A percentile compares a stretch with the other conserved stretches of the same genome.
These are phyloP conservation scores for Ceratobasidium sp. DNA, from an alignment of 1,284 basidiomycete species.

Conservation along the genomic window DNA sequence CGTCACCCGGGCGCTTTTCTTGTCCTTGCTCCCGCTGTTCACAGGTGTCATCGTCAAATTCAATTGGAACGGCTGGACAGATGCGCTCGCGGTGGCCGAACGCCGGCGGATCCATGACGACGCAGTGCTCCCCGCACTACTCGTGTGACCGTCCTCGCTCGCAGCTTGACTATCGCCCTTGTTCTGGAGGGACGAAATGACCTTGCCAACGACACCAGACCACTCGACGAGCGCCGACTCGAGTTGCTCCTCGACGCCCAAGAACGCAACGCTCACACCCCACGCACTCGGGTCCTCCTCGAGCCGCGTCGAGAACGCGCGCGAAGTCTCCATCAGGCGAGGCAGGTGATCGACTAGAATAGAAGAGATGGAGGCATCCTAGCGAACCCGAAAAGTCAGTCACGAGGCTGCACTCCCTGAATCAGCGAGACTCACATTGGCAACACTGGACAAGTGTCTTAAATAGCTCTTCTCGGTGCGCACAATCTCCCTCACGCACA, in stretches of 20 bases:
- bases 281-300: constrained; percentile 69
- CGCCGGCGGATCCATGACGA: constrained; percentile 36
- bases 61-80: not conserved
- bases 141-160: constrained; percentile 42
- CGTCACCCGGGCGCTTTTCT: not conserved
- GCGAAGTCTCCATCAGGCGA: constrained; percentile 62
- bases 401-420: constrained; percentile 48
- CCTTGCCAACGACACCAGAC: constrained; percentile 68
- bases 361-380: constrained; percentile 45
- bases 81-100: constrained; percentile 24
- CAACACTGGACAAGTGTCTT: constrained; percentile 60
- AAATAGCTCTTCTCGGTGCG: constrained; percentile 73
- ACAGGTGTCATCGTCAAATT: constrained; percentile 23
- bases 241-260: constrained; percentile 63
- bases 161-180: constrained; percentile 26
- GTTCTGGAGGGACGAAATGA: constrained; percentile 56
- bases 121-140: constrained; percentile 42
- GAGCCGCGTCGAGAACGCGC: constrained; percentile 61
- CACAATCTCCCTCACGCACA: constrained; percentile 70
- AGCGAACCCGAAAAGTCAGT: not conserved
- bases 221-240: constrained; percentile 69
- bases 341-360: constrained; percentile 65
- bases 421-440: constrained; percentile 55
- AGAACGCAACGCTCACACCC: constrained; percentile 68
- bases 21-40: constrained; percentile 2